Evolutionary conservation across 441 rosid genomes (phyloP).

Genomic region (Erodium moschatum): DNA sequence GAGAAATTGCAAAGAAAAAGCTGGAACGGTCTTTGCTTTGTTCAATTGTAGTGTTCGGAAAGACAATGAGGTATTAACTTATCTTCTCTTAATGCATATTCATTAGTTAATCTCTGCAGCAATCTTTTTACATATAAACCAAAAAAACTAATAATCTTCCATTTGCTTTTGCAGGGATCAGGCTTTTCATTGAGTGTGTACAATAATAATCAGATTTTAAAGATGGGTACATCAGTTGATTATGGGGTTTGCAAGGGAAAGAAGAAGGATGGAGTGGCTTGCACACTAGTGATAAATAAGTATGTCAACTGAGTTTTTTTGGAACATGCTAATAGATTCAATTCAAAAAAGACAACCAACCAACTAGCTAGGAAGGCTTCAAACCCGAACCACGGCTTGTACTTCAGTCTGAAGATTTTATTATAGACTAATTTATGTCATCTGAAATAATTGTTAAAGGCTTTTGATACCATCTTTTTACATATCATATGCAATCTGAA

Average conservation of each 20-base stretch:
- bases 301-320: slow-evolving; percentile 25
- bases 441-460: too few relatives aligned
- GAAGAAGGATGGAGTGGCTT: slow-evolving; percentile 68
- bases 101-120: neutral
- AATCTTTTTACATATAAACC: too few relatives aligned
- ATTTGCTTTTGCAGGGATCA: slow-evolving; percentile 40
- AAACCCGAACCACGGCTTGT: neutral
- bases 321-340: too few relatives aligned
- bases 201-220: slow-evolving; percentile 58
- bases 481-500: neutral
- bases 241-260: slow-evolving; percentile 82
- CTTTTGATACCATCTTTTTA: neutral
- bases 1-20: slow-evolving; percentile 44
- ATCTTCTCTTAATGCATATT: slow-evolving; percentile 9
- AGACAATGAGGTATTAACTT: slow-evolving; percentile 42
- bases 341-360: too few relatives aligned
- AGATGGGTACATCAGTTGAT: slow-evolving; percentile 73
- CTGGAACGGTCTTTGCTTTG: slow-evolving; percentile 69
- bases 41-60: slow-evolving; percentile 66
- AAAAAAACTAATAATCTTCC: neutral
- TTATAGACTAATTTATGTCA: too few relatives aligned
- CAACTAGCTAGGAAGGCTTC: too few relatives aligned
- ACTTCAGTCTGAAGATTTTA: neutral
- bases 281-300: slow-evolving; percentile 68
- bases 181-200: slow-evolving; percentile 68